These are phyloP conservation scores for Macadamia integrifolia DNA, from an alignment of 164 flowering plant species.

Conservation along the genomic window DNA sequence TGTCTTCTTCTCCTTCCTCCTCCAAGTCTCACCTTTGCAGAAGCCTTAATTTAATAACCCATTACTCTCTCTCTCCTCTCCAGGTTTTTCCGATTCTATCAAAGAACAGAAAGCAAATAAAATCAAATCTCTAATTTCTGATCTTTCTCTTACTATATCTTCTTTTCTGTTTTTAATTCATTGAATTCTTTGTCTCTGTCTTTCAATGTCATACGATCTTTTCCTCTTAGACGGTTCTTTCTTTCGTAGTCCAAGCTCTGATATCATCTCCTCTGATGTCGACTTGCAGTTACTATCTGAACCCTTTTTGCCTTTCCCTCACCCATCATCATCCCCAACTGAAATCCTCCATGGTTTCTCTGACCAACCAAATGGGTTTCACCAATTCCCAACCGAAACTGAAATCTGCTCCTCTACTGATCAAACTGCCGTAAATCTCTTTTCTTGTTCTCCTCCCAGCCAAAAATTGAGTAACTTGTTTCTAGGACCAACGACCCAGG, in stretches of 20 bases:
- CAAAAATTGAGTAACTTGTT: constrained; percentile 38
- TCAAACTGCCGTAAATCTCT: constrained; percentile 6
- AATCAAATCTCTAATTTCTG: background rate
- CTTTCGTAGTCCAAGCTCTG: constrained; percentile 10
- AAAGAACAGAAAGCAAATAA: background rate
- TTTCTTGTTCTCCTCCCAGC: constrained; percentile 53
- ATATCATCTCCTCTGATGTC: constrained; percentile 14
- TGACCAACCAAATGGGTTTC: background rate
- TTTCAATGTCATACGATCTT: constrained; percentile 53
- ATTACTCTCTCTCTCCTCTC: background rate
- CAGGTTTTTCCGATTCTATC: background rate
- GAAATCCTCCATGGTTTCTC: constrained; percentile 21
- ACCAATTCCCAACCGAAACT: background rate
- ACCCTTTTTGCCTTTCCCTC: constrained; percentile 32
- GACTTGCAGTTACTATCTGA: constrained; percentile 37
- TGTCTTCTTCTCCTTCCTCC: too few relatives aligned
- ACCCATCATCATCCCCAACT: constrained; percentile 16
- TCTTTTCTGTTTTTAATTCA: background rate
- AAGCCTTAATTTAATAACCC: too few relatives aligned
- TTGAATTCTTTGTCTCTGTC: background rate
- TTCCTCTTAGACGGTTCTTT: constrained; percentile 30
- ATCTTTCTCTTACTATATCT: background rate
- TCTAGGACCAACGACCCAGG: constrained; percentile 18
- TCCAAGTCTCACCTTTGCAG: too few relatives aligned
- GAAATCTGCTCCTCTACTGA: constrained; percentile 10